phyloP scores from a whole-genome alignment of 129 eudicot genomes.

The Helichrysum umbraculigerum region DNA sequence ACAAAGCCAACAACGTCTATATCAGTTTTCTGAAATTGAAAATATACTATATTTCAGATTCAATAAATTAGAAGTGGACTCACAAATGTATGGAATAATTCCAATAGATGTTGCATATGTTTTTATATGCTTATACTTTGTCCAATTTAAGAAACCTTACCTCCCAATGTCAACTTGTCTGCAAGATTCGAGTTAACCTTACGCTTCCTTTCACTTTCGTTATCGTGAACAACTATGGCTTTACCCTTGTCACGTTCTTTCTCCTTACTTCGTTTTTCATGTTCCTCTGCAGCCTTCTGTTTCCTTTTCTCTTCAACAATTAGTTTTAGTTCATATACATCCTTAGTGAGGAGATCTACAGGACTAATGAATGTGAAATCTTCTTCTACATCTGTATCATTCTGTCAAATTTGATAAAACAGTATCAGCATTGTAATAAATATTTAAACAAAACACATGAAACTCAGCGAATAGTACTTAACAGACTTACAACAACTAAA shows the following conservation, averaged over 20 bases:
- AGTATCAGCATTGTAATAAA: conserved; percentile 18
- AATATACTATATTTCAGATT: no score
- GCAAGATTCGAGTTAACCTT: conserved; percentile 27
- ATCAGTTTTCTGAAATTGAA: background rate
- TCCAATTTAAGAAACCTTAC: conserved; percentile 7
- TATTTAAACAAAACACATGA: background rate
- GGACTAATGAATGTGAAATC: conserved; percentile 53
- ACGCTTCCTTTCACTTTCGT: conserved; percentile 26
- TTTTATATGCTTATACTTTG: background rate
- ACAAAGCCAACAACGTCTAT: conserved; percentile 2
- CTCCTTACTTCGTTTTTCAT: conserved; percentile 29
- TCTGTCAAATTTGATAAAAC: conserved; percentile 38
- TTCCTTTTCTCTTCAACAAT: conserved; percentile 37
- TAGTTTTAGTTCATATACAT: conserved; percentile 44
- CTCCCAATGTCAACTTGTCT: conserved; percentile 29
- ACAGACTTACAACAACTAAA: conserved; percentile 42
- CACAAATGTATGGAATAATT: no score
- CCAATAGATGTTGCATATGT: background rate
- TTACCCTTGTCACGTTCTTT: conserved; percentile 30
- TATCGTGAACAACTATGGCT: conserved; percentile 23
- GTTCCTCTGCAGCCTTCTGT: conserved; percentile 33
- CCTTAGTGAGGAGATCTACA: conserved; percentile 63
- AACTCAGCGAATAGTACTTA: conserved; percentile 17
- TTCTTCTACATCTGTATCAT: conserved; percentile 44
- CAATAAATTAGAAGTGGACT: no score